Evolutionary conservation across 164 flowering plant species (phyloP), one percentile per base, ranked within the genome.

Genomic region (Taxillus chinensis): DNA sequence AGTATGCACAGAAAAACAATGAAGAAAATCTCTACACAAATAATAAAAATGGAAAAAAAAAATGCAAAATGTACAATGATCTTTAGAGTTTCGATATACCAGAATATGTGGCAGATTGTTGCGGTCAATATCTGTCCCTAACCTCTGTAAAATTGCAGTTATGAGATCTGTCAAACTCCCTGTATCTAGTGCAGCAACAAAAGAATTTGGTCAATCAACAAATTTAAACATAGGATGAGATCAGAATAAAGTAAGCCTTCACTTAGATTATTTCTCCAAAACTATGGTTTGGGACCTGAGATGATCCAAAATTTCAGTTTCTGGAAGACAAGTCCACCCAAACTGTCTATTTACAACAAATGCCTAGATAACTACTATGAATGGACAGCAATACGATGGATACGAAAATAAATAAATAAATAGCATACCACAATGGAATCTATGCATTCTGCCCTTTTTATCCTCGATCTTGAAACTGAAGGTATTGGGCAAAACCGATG

Each of bases 381-480:
- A 27, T 27, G 27, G 2, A 27, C 27, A 27, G 27, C 27, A 27
- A 27, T 27, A 27, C 0, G 27, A 27, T 0, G 27, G 27, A 27
- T 27, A 2, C 27, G 27, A 27, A 27, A 27, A 27, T 27, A 27
- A 2, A 27, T 3, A 45, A 39, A 53, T 13, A 41, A 62, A 61
- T 15, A 54, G 57, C 83, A 64, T 81, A 95, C 97, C 98, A 67
- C 96, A 83, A 54, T 73, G 77, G 60, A 95, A 89, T 62, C 99
- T 78, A 70, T 95, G 98, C 96, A 86, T 86, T 63, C 93, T 75
- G 41, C 97, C 96, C 70, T 71, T 91, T 64, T 71, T 85, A 65
- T 95, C 99, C 78, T 91, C 72, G 51, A 95, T 75, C 71, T 95
- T 95, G 77, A 91, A 91, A 51, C 83, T 78, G 76, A 89, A 91